Evolutionary conservation across 2,329 filamentous ascomycete genomes (phyloP).

Genomic region (Catunica adiposa): DNA sequence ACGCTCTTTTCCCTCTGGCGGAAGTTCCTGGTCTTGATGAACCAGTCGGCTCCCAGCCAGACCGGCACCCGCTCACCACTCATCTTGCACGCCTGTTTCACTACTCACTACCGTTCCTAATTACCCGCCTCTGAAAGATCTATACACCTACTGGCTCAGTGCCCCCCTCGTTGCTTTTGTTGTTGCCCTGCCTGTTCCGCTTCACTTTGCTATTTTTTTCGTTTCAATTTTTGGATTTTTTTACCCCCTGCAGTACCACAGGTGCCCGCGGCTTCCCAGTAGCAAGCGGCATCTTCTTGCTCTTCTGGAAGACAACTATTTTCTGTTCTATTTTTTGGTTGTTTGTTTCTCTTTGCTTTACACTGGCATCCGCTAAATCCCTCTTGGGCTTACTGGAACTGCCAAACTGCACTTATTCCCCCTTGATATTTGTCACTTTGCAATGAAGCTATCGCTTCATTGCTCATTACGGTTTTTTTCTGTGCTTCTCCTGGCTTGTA

Average conservation of each 20-base stretch:
- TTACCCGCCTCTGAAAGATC: slow-evolving; percentile 10
- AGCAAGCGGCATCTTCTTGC: slow-evolving; percentile 5
- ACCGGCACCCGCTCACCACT: no score
- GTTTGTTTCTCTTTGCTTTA: no score
- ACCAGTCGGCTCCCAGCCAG: background rate
- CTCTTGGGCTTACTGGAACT: background rate
- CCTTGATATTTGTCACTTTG: background rate
- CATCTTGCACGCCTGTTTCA: background rate
- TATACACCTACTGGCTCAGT: slow-evolving; percentile 11
- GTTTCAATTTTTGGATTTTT: slow-evolving; percentile 18
- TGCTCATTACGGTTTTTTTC: slow-evolving; percentile 3
- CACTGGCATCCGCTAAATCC: background rate
- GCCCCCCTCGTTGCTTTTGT: slow-evolving; percentile 15
- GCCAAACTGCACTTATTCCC: background rate
- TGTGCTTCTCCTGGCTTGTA: no score
- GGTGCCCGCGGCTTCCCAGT: slow-evolving; percentile 7
- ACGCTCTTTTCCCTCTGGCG: background rate
- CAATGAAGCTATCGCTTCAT: no score
- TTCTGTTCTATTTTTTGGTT: background rate
- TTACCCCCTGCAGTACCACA: background rate
- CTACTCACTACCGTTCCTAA: background rate
- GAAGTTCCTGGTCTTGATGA: background rate
- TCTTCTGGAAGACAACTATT: slow-evolving; percentile 5
- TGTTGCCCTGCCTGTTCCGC: no score
- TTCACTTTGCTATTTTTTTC: slow-evolving; percentile 18